Conservation (phyloP, 208 protist species). For the Wallacemonas sp. region DNA sequence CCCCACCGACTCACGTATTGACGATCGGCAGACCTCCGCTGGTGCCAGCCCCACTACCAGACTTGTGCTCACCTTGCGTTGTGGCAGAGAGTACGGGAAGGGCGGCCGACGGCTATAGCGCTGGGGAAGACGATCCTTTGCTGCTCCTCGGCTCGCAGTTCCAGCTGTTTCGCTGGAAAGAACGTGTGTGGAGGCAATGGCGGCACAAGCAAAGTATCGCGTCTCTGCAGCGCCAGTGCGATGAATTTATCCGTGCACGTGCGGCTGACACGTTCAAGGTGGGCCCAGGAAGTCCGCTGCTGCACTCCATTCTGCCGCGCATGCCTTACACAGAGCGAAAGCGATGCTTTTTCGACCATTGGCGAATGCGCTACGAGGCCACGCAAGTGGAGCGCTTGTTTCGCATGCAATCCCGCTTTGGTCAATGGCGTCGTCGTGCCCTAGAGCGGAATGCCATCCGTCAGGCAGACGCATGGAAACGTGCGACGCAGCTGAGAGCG, state of each 20-base stretch:
- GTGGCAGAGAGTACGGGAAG: no score
- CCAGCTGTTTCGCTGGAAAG: slow-evolving; percentile 4
- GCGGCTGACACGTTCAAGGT: neutral
- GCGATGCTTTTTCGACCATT: slow-evolving; percentile 42
- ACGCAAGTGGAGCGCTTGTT: neutral
- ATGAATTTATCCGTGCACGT: neutral
- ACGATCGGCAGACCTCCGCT: no score
- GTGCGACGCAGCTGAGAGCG: neutral
- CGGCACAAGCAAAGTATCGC: neutral
- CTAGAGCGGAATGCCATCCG: neutral
- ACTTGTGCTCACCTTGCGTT: no score
- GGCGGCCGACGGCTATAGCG: neutral
- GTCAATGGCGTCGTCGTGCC: slow-evolving; percentile 6
- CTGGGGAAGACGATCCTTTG: neutral
- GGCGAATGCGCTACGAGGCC: slow-evolving; percentile 24
- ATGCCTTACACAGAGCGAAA: slow-evolving; percentile 49
- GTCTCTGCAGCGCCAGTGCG: neutral
- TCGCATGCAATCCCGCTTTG: slow-evolving; percentile 8
- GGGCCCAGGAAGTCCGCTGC: neutral
- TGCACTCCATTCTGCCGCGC: slow-evolving; percentile 17
- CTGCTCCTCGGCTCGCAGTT: neutral
- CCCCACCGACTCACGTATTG: neutral
- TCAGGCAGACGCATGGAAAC: neutral
- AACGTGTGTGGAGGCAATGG: neutral
- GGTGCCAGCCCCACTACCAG: no score